phyloP scores from a whole-genome alignment of 2,329 filamentous ascomycete genomes.

The Ophiocordyceps robertsii region DNA sequence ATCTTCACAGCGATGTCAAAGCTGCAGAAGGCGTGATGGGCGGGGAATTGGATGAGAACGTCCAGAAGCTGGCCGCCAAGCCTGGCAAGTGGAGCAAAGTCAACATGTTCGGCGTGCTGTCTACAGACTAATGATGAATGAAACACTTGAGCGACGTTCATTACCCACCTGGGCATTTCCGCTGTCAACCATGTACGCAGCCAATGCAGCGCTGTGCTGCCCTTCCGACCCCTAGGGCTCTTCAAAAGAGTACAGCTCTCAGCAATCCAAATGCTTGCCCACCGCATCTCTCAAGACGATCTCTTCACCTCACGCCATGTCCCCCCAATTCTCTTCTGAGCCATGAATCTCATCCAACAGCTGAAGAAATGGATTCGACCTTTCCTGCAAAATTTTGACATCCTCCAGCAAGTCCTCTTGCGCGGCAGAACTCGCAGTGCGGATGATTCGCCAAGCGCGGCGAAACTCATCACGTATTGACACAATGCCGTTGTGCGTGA shows the following conservation, averaged over 20 bases:
- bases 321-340: slow-evolving; percentile 1
- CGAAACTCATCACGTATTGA: slow-evolving; percentile 76
- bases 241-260: no score
- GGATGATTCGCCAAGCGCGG: slow-evolving; percentile 62
- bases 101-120: slow-evolving; percentile 7
- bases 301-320: not conserved
- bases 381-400: slow-evolving; percentile 19
- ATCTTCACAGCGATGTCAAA: not conserved
- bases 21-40: not conserved
- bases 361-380: slow-evolving; percentile 10
- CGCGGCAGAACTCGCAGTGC: slow-evolving; percentile 23
- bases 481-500: slow-evolving; percentile 70
- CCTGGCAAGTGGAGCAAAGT: not conserved
- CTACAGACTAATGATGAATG: slow-evolving; percentile 2
- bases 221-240: no score
- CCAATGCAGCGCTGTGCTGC: no score
- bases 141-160: not conserved
- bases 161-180: not conserved
- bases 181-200: no score
- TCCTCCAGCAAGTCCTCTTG: slow-evolving; percentile 41
- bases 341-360: slow-evolving; percentile 23
- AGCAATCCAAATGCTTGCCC: no score
- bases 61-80: not conserved
- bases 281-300: no score
- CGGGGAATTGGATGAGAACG: not conserved